phyloP scores from a whole-genome alignment of 305 asterid genomes.

The Andrographis paniculata region DNA sequence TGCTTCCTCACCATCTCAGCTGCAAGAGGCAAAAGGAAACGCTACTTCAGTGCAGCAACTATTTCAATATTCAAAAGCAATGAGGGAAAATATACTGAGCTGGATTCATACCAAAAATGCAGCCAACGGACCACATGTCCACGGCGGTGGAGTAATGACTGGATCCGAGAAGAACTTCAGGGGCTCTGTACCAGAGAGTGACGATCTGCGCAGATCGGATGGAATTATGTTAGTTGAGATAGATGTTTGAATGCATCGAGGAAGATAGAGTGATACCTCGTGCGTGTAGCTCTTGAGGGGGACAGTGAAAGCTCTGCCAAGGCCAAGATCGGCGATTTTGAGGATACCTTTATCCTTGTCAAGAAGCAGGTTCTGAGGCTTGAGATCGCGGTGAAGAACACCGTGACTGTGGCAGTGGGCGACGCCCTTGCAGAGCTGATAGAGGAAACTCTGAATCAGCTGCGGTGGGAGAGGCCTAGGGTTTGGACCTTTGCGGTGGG shows the following conservation, averaged over 20 bases:
- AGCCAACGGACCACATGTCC: constrained; percentile 98
- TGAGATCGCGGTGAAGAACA: constrained; percentile 89
- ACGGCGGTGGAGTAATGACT: constrained; percentile 83
- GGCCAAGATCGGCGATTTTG: constrained; percentile 93
- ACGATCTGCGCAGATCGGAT: constrained; percentile 43
- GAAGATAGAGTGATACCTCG: constrained; percentile 35
- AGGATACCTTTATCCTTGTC: constrained; percentile 87
- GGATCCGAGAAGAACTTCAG: constrained; percentile 82
- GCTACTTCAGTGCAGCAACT: background rate
- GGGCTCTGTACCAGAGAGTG: constrained; percentile 95
- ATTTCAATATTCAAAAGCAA: background rate
- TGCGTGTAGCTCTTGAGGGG: constrained; percentile 96
- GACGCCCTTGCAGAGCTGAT: constrained; percentile 83
- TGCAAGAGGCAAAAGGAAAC: constrained; percentile 20
- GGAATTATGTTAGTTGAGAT: background rate
- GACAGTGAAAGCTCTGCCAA: constrained; percentile 87
- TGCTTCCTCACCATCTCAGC: constrained; percentile 94
- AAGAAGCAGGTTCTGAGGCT: constrained; percentile 87
- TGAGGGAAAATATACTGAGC: background rate
- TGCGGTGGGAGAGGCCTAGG: constrained; percentile 58
- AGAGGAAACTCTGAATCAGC: constrained; percentile 61
- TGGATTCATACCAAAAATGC: constrained; percentile 61
- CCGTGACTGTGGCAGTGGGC: constrained; percentile 95
- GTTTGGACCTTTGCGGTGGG: constrained; percentile 71
- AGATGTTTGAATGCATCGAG: background rate